These are phyloP conservation scores for Hypericum androsaemum DNA, from an alignment of 345 rosid genomes.

Conservation along the genomic window DNA sequence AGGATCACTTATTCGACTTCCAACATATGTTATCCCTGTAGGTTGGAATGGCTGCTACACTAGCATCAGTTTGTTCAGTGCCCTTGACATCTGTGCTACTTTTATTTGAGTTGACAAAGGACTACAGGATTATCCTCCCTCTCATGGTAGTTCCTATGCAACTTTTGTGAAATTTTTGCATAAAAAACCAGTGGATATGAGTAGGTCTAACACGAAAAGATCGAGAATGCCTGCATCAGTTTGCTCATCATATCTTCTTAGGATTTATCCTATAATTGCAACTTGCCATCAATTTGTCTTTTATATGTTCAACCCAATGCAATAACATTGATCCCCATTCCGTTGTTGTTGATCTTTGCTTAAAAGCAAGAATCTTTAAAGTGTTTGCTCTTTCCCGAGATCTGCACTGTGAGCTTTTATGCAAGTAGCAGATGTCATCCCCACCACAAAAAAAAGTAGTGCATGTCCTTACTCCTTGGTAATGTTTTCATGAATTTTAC, in stretches of 20 bases:
- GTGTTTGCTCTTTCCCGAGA: too few species aligned
- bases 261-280: background rate
- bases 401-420: too few species aligned
- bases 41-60: slow-evolving; percentile 99
- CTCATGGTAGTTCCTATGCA: slow-evolving; percentile 59
- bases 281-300: too few species aligned
- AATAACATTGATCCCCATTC: too few species aligned
- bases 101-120: slow-evolving; percentile 88
- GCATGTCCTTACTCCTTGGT: too few species aligned
- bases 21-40: slow-evolving; percentile 17
- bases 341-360: too few species aligned
- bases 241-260: background rate
- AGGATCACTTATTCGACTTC: too few species aligned
- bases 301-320: too few species aligned
- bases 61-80: slow-evolving; percentile 96
- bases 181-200: background rate
- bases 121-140: slow-evolving; percentile 93
- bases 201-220: slow-evolving; percentile 3
- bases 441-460: too few species aligned
- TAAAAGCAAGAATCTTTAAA: too few species aligned
- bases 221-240: background rate
- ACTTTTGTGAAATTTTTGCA: slow-evolving; percentile 10
- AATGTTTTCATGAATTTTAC: slow-evolving; percentile 11
- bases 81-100: slow-evolving; percentile 93
- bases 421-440: too few species aligned